Conservation (phyloP, 768 basidiomycete genomes). For the Nidularia sp. region DNA sequence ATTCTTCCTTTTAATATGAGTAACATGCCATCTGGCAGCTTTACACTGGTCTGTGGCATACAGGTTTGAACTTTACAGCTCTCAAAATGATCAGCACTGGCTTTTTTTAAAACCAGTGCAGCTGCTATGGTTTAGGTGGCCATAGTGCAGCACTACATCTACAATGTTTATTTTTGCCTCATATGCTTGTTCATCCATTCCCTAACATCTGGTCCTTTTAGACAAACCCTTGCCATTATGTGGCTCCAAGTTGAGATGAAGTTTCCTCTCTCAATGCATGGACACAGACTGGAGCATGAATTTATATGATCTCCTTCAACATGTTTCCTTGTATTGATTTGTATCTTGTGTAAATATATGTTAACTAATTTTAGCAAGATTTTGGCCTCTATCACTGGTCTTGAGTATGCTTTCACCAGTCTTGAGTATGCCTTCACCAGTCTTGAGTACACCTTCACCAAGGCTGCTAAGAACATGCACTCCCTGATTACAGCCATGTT, state of each 20-base stretch:
- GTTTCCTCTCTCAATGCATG: conserved; percentile 72
- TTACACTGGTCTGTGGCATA: conserved; percentile 51
- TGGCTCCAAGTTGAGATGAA: conserved; percentile 47
- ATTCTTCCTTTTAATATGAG: neutral
- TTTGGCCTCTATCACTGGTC: conserved; percentile 74
- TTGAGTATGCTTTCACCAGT: conserved; percentile 34
- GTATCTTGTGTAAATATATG: conserved; percentile 40
- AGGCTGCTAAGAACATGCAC: conserved; percentile 87
- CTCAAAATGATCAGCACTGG: conserved; percentile 58
- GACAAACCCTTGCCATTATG: conserved; percentile 48
- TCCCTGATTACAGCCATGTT: conserved; percentile 77
- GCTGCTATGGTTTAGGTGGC: conserved; percentile 65
- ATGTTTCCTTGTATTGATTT: neutral
- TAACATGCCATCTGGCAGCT: conserved; percentile 26
- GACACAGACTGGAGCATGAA: conserved; percentile 69
- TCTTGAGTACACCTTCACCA: conserved; percentile 30
- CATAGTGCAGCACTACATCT: conserved; percentile 71
- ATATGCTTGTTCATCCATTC: too few species aligned
- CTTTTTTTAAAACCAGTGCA: conserved; percentile 40
- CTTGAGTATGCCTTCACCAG: conserved; percentile 30
- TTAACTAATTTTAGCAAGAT: conserved; percentile 73
- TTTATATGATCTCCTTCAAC: neutral
- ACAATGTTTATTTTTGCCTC: conserved; percentile 36
- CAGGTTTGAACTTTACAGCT: conserved; percentile 51
- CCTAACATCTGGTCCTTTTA: neutral